Percentiles rank a stretch among this genome's conserved stretches.
phyloP scores from a whole-genome alignment of 1,139 yeast genomes.

The Blastobotrys serpentis region DNA sequence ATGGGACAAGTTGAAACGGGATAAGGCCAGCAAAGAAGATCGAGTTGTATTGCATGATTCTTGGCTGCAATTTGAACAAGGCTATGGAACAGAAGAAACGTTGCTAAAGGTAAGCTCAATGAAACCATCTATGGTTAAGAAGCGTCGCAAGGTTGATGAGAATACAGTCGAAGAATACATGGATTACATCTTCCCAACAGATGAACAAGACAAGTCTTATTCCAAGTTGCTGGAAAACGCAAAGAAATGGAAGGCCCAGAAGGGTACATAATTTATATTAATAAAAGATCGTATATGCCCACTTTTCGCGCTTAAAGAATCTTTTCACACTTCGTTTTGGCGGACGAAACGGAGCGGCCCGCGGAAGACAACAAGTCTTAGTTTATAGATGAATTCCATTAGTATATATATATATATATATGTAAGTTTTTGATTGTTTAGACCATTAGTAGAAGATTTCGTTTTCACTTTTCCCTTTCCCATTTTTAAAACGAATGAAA shows the following conservation, averaged over 20 bases:
- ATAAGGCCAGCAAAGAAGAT: slow-evolving; percentile 41
- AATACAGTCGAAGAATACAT: slow-evolving; percentile 56
- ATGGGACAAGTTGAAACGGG: slow-evolving; percentile 45
- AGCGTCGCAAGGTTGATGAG: slow-evolving; percentile 45
- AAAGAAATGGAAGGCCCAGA: slow-evolving; percentile 50
- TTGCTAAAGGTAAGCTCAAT: slow-evolving; percentile 44
- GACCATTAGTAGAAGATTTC: slow-evolving; percentile 4
- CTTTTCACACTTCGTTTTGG: neutral
- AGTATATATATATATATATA: slow-evolving; percentile 6
- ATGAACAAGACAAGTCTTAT: slow-evolving; percentile 40
- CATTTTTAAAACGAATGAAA: no score
- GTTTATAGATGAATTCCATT: slow-evolving; percentile 1
- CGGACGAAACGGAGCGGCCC: neutral
- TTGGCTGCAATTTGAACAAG: slow-evolving; percentile 61
- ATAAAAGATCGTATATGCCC: no score
- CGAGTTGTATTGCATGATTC: slow-evolving; percentile 61
- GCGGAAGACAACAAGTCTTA: neutral
- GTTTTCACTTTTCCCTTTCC: neutral
- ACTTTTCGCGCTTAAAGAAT: neutral
- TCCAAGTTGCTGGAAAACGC: slow-evolving; percentile 63
- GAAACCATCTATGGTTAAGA: slow-evolving; percentile 58
- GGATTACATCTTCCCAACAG: slow-evolving; percentile 64
- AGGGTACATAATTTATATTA: neutral
- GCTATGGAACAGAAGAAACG: slow-evolving; percentile 54
- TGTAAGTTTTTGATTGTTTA: slow-evolving; percentile 1